Conservation (phyloP, 2,329 filamentous ascomycete species). For the Dactylellina parvicollis region DNA sequence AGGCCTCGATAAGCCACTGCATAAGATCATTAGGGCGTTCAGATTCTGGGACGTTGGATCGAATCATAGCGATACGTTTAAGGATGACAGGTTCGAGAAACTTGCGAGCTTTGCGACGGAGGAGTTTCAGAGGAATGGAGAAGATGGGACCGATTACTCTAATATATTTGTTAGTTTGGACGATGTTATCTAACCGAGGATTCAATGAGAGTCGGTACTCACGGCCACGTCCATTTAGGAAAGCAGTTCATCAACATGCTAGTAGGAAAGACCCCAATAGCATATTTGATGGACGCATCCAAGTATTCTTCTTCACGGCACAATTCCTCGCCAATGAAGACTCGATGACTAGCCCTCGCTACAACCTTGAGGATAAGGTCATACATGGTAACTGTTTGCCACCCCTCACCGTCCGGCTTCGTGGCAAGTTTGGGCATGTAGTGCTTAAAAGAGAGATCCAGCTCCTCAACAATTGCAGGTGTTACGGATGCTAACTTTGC, state of each 20-base stretch:
- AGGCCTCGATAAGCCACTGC: slow-evolving; percentile 53
- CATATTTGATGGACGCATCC: slow-evolving; percentile 65
- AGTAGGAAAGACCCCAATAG: slow-evolving; percentile 62
- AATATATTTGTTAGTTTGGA: not conserved
- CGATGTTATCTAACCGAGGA: not conserved
- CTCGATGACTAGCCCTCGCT: slow-evolving; percentile 64
- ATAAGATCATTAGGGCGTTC: slow-evolving; percentile 51
- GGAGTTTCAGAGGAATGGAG: slow-evolving; percentile 19
- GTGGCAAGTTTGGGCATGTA: slow-evolving; percentile 33
- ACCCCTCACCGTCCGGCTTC: slow-evolving; percentile 56
- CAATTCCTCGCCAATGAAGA: slow-evolving; percentile 66
- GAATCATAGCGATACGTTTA: slow-evolving; percentile 41
- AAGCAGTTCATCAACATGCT: slow-evolving; percentile 52
- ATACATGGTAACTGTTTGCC: slow-evolving; percentile 63
- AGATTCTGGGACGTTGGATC: slow-evolving; percentile 35
- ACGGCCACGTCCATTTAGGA: slow-evolving; percentile 44
- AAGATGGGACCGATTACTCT: slow-evolving; percentile 34
- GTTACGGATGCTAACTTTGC: slow-evolving; percentile 40
- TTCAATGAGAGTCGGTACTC: slow-evolving; percentile 5
- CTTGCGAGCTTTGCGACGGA: slow-evolving; percentile 41
- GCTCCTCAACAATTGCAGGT: slow-evolving; percentile 49
- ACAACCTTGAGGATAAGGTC: slow-evolving; percentile 64
- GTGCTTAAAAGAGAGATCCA: slow-evolving; percentile 41
- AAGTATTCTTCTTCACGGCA: slow-evolving; percentile 64
- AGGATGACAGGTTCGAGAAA: slow-evolving; percentile 45